phyloP scores from a whole-genome alignment of 83 land plant species.

The Picea mariana region DNA sequence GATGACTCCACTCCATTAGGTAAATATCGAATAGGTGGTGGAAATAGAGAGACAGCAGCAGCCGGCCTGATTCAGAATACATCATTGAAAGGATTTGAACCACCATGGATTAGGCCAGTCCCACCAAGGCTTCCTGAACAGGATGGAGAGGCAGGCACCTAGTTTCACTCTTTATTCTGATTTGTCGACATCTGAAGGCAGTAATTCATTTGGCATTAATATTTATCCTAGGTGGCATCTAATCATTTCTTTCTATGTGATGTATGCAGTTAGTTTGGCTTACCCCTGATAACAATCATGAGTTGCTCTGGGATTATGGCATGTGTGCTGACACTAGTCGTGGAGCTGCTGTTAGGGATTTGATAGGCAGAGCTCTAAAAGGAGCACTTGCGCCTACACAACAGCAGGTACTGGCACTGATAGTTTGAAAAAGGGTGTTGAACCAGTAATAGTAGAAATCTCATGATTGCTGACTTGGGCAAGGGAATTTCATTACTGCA shows the following conservation, averaged over 20 bases:
- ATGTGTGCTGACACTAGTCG: conserved; percentile 98
- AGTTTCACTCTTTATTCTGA: too few species aligned
- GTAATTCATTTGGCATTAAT: too few species aligned
- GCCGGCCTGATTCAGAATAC: conserved; percentile 58
- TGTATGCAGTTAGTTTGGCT: conserved; percentile 73
- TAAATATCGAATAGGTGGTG: conserved; percentile 61
- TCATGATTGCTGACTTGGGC: not conserved
- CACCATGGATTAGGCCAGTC: conserved; percentile 84
- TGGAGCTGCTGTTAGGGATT: conserved; percentile 78
- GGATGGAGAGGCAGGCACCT: conserved; percentile 39
- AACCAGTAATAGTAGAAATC: not conserved
- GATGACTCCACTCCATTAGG: conserved; percentile 45
- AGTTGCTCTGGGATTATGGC: conserved; percentile 84
- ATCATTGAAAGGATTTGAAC: conserved; percentile 71
- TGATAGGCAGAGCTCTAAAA: conserved; percentile 79
- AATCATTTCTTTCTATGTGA: too few species aligned
- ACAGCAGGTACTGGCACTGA: conserved; percentile 60
- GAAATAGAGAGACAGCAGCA: conserved; percentile 68
- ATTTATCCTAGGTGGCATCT: too few species aligned
- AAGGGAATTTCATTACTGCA: not conserved
- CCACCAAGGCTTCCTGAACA: conserved; percentile 85
- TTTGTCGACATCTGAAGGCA: too few species aligned
- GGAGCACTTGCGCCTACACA: conserved; percentile 48
- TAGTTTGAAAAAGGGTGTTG: not conserved
- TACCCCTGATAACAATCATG: conserved; percentile 82